A percentile compares a stretch with the other conserved stretches of the same genome.
phyloP scores from a whole-genome alignment of 1,284 basidiomycete species.

The Inonotus obliquus region DNA sequence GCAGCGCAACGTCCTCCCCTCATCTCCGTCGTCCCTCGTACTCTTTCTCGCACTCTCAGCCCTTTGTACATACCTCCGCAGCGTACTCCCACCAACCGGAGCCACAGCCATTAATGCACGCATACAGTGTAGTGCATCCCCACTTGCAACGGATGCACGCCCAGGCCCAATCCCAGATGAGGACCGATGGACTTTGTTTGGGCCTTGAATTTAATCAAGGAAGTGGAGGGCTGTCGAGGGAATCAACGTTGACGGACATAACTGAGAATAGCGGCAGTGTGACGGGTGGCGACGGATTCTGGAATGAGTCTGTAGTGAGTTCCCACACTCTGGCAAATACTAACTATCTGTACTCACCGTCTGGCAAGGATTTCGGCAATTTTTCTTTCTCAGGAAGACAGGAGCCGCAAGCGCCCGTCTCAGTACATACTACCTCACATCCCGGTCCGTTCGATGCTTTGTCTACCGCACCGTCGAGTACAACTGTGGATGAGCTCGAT shows the following conservation, averaged over 20 bases:
- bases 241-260: neutral
- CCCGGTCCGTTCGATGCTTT: neutral
- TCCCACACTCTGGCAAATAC: too few species aligned
- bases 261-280: neutral
- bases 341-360: neutral
- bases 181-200: neutral
- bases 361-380: neutral
- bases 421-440: neutral
- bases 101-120: neutral
- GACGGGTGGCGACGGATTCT: neutral
- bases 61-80: neutral
- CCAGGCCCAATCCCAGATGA: neutral
- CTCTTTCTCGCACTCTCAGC: neutral
- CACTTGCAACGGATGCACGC: neutral
- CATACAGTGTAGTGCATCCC: neutral
- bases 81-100: neutral
- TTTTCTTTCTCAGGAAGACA: neutral
- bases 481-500: neutral
- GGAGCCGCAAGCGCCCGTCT: neutral
- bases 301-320: neutral
- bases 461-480: neutral
- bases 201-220: neutral
- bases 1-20: constrained; percentile 12
- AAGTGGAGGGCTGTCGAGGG: neutral
- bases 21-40: constrained; percentile 9